Conservation (phyloP, 1,284 basidiomycete genomes). For the Gymnopus androsaceus region DNA sequence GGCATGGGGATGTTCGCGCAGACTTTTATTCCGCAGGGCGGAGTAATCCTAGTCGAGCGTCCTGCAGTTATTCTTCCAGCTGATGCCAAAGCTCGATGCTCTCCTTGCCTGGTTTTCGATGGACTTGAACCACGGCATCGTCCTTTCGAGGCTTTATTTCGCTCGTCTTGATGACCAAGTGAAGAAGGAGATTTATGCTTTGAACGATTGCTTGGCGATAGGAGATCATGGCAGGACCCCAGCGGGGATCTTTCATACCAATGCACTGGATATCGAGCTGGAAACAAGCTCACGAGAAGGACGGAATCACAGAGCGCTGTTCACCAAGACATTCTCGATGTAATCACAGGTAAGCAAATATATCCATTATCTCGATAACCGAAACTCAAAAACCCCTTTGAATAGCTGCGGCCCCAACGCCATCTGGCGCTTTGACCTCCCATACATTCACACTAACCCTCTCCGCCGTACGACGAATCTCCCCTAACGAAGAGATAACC, state of each 20-base stretch:
- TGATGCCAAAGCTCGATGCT: background rate
- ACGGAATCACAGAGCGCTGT: conserved; percentile 34
- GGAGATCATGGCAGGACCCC: conserved; percentile 17
- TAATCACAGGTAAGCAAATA: conserved; percentile 41
- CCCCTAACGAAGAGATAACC: conserved; percentile 43
- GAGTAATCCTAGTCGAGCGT: conserved; percentile 37
- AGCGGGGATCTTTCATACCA: conserved; percentile 36
- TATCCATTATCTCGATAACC: background rate
- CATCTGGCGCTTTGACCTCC: conserved; percentile 38
- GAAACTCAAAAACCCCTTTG: no score
- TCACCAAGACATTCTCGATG: conserved; percentile 38
- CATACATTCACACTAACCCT: conserved; percentile 38
- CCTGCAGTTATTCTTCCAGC: conserved; percentile 37
- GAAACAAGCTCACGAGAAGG: background rate
- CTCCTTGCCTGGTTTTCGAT: background rate
- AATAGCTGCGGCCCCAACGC: conserved; percentile 46
- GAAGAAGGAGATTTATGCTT: conserved; percentile 23
- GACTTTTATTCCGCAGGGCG: conserved; percentile 29
- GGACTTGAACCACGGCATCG: background rate
- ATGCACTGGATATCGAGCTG: conserved; percentile 38
- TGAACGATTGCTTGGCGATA: conserved; percentile 22
- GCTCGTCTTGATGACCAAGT: conserved; percentile 3
- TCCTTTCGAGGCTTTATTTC: background rate
- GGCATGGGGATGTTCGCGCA: conserved; percentile 39
- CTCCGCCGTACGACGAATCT: conserved; percentile 39